Evolutionary conservation across 805 yeast genomes (phyloP).

Genomic region (Debaryomyces tyrocola): DNA sequence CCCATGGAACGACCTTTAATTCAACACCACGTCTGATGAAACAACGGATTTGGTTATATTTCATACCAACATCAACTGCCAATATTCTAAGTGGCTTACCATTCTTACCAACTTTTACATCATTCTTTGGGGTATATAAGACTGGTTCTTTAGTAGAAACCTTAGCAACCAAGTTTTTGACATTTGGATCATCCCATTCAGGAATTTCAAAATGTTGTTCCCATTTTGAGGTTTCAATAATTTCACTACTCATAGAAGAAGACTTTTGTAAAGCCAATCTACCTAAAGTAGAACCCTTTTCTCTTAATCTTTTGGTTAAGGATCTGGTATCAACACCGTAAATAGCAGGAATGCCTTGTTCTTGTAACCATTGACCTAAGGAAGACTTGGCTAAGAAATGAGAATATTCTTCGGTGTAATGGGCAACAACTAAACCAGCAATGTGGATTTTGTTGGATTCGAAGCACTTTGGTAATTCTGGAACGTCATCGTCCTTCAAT

Average conservation of each 20-base stretch:
- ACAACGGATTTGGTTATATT: conserved; percentile 96
- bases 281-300: conserved; percentile 90
- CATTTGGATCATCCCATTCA: conserved; percentile 92
- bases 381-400: conserved; percentile 93
- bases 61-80: conserved; percentile 97
- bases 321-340: conserved; percentile 98
- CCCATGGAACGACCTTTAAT: conserved; percentile 93
- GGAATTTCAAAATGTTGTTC: conserved; percentile 63
- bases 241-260: conserved; percentile 27
- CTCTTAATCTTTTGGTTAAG: conserved; percentile 89
- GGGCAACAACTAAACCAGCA: conserved; percentile 96
- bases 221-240: conserved; percentile 49
- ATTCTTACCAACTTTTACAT: conserved; percentile 53
- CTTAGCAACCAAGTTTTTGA: conserved; percentile 84
- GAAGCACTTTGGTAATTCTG: conserved; percentile 83
- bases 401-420: conserved; percentile 93
- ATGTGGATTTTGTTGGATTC: conserved; percentile 92
- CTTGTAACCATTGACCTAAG: conserved; percentile 89
- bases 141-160: conserved; percentile 81
- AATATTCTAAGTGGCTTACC: conserved; percentile 81
- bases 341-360: conserved; percentile 90
- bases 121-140: conserved; percentile 68
- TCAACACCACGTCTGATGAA: conserved; percentile 96
- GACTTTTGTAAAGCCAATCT: conserved; percentile 68
- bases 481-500: conserved; percentile 63